A percentile compares a stretch with the other conserved stretches of the same genome.
Conservation (phyloP, 108 stramenopile species). For the Aurantiochytrium sp. region DNA sequence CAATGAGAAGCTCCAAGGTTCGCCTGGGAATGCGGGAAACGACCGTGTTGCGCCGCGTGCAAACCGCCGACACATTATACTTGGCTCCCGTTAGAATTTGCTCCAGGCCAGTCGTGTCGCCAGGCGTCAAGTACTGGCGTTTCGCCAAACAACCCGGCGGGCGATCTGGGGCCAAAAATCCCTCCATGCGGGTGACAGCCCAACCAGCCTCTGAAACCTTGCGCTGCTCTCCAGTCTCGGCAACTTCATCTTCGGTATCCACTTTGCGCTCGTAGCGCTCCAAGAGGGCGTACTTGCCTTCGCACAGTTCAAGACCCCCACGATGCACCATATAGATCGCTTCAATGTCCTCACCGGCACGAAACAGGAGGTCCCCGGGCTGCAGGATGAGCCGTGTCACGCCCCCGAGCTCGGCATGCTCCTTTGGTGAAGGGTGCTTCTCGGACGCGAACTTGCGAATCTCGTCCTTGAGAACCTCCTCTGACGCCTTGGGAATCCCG, state of each 20-base stretch:
- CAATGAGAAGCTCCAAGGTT: not conserved
- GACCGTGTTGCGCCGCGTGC: not conserved
- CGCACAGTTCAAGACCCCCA: not conserved
- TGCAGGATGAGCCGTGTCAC: not conserved
- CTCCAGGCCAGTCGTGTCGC: not conserved
- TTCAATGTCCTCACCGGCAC: not conserved
- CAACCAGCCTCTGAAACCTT: not conserved
- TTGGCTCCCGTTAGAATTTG: not conserved
- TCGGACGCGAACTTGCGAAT: not conserved
- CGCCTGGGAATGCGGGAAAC: not conserved
- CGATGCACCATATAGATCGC: slow-evolving; percentile 14
- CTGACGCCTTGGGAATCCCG: not conserved
- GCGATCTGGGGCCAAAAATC: not conserved
- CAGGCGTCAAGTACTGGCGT: not conserved
- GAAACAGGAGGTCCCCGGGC: not conserved
- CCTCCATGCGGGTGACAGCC: not conserved
- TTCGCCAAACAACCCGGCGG: not conserved
- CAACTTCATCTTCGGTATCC: not conserved
- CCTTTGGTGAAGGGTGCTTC: not conserved
- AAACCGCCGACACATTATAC: not conserved
- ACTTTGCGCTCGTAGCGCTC: not conserved
- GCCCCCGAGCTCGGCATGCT: not conserved
- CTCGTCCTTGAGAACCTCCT: not conserved
- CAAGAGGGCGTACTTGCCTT: not conserved
- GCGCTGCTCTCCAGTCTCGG: not conserved